Conservation (phyloP, 2,329 filamentous ascomycete species). For the Lecanosticta acicola region DNA sequence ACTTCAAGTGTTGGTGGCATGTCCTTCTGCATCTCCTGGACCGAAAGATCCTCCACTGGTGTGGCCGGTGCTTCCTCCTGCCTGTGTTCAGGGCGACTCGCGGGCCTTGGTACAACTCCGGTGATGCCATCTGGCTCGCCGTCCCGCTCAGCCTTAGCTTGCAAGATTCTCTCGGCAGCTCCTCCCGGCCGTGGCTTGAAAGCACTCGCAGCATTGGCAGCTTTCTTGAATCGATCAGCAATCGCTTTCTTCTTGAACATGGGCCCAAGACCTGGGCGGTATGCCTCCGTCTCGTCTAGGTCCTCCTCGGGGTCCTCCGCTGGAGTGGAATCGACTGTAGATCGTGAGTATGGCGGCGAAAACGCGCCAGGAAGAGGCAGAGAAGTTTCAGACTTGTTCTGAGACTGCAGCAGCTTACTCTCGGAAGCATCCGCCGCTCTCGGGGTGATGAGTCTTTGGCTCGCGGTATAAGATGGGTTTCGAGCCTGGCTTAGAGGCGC, state of each 20-base stretch:
- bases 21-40: constrained; percentile 5
- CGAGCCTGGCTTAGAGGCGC: constrained; percentile 22
- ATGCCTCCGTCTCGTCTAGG: constrained; percentile 35
- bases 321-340: constrained; percentile 9
- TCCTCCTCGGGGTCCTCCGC: constrained; percentile 19
- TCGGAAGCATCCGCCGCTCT: constrained; percentile 10
- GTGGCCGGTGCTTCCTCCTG: constrained; percentile 15
- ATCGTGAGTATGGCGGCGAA: constrained; percentile 6
- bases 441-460: constrained; percentile 8
- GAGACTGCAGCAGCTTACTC: constrained; percentile 14
- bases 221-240: constrained; percentile 70
- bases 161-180: constrained; percentile 67
- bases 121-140: constrained; percentile 81
- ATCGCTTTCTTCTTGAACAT: constrained; percentile 82
- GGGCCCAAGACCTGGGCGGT: constrained; percentile 74
- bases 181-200: constrained; percentile 89
- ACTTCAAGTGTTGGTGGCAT: constrained; percentile 22
- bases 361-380: constrained; percentile 14
- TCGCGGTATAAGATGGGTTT: not conserved
- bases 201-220: constrained; percentile 52
- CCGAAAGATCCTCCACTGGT: constrained; percentile 3
- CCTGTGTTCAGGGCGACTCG: constrained; percentile 21
- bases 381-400: constrained; percentile 17
- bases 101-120: constrained; percentile 75
- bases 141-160: constrained; percentile 51